phyloP scores from a whole-genome alignment of 768 basidiomycete genomes.

The Arthromyces matolae region DNA sequence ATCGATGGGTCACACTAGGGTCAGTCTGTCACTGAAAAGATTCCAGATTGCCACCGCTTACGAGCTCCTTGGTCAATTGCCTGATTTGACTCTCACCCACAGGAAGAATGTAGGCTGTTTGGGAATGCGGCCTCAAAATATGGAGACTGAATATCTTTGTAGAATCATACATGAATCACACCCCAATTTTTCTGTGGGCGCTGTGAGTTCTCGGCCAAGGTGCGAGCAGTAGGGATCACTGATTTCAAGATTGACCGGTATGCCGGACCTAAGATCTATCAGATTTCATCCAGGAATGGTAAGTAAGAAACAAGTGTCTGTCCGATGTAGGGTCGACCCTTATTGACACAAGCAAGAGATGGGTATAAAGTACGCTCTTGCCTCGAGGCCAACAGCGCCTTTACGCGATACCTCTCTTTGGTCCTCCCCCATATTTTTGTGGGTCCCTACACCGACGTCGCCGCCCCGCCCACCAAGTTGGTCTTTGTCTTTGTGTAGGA shows the following conservation, averaged over 20 bases:
- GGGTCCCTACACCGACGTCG: conserved; percentile 16
- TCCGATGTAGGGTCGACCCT: conserved; percentile 19
- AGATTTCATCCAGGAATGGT: conserved; percentile 17
- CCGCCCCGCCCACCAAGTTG: conserved; percentile 4
- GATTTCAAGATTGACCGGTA: conserved; percentile 15
- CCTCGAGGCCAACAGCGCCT: conserved; percentile 21
- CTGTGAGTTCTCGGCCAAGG: conserved; percentile 12
- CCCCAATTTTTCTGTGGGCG: conserved; percentile 3
- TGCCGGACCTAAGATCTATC: conserved; percentile 20
- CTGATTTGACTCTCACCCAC: no score
- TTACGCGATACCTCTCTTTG: conserved; percentile 22
- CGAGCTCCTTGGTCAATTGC: no score
- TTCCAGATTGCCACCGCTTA: conserved; percentile 8
- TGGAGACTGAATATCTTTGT: not conserved
- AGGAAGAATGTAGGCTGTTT: not conserved
- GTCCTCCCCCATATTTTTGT: conserved; percentile 14
- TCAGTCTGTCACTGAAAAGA: no score
- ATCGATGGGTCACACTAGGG: conserved; percentile 5
- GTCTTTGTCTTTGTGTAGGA: conserved; percentile 11
- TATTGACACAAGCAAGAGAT: conserved; percentile 16
- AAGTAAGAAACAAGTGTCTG: conserved; percentile 15
- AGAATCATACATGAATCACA: not conserved
- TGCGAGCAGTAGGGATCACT: conserved; percentile 18
- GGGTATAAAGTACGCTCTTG: conserved; percentile 19
- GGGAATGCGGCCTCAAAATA: not conserved